Conservation (phyloP, 352 stramenopile species). For the Peronospora farinosa region DNA sequence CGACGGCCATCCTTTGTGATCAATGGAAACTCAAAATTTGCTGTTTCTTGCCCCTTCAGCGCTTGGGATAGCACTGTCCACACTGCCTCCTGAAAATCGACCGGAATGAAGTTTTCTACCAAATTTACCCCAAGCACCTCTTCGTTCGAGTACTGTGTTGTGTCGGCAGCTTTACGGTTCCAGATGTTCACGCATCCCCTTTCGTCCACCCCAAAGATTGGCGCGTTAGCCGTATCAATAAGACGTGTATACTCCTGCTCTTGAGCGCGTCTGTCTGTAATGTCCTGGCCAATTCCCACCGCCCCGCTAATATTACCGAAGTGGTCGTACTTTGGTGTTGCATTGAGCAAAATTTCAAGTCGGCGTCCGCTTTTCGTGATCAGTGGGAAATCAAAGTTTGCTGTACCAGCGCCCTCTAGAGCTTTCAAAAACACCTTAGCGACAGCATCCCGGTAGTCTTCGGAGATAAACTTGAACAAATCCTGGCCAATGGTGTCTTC, state of each 20-base stretch:
- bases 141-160: constrained; percentile 41
- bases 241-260: constrained; percentile 50
- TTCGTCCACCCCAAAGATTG: constrained; percentile 73
- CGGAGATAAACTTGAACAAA: constrained; percentile 70
- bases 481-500: constrained; percentile 76
- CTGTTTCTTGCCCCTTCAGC: constrained; percentile 38
- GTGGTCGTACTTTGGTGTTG: constrained; percentile 58
- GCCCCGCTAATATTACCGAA: constrained; percentile 54
- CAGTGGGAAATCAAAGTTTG: constrained; percentile 64
- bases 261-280: constrained; percentile 61
- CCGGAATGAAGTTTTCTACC: constrained; percentile 62
- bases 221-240: constrained; percentile 48
- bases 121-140: constrained; percentile 56
- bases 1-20: constrained; percentile 33
- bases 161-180: constrained; percentile 44
- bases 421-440: constrained; percentile 31
- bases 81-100: constrained; percentile 44
- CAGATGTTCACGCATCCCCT: constrained; percentile 68
- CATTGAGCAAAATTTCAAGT: constrained; percentile 51
- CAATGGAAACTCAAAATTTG: constrained; percentile 46
- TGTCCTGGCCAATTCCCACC: constrained; percentile 71
- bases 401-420: constrained; percentile 33
- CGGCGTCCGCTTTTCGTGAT: constrained; percentile 49
- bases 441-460: constrained; percentile 37
- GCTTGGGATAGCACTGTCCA: constrained; percentile 39